These are phyloP conservation scores for Skeletonema potamos DNA, from an alignment of 108 stramenopile genomes.

Conservation along the genomic window DNA sequence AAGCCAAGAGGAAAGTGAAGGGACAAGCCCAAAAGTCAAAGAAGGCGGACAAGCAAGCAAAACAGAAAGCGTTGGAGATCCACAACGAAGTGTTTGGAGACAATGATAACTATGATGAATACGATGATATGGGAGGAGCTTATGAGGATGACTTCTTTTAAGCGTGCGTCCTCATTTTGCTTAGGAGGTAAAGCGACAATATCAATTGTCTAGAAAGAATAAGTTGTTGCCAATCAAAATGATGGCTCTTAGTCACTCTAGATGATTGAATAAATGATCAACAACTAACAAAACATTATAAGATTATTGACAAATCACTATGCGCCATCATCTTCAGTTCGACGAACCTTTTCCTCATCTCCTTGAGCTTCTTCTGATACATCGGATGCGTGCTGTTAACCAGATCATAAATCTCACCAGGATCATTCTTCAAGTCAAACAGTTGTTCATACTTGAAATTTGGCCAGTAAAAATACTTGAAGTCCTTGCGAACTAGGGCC, in stretches of 20 bases:
- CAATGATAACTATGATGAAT: slow-evolving; percentile 79
- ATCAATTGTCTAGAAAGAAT: neutral
- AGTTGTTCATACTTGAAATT: slow-evolving; percentile 75
- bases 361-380: slow-evolving; percentile 24
- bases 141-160: slow-evolving; percentile 92
- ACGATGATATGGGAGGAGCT: slow-evolving; percentile 81
- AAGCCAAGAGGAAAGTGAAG: slow-evolving; percentile 84
- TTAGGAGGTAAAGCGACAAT: neutral
- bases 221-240: neutral
- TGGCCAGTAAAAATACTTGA: slow-evolving; percentile 86
- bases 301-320: slow-evolving; percentile 28
- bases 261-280: neutral
- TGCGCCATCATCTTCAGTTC: slow-evolving; percentile 45
- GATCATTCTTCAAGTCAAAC: slow-evolving; percentile 77
- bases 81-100: slow-evolving; percentile 85
- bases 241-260: neutral
- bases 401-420: slow-evolving; percentile 73
- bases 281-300: neutral
- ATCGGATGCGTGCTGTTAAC: slow-evolving; percentile 45
- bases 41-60: slow-evolving; percentile 82
- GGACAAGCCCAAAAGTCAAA: slow-evolving; percentile 88
- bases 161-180: slow-evolving; percentile 11
- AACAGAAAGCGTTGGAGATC: slow-evolving; percentile 76
- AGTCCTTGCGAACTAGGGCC: slow-evolving; percentile 77
- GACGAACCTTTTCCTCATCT: slow-evolving; percentile 46